These are phyloP conservation scores for Trypanosomatidae sp. DNA, from an alignment of 208 protist species.

Conservation along the genomic window DNA sequence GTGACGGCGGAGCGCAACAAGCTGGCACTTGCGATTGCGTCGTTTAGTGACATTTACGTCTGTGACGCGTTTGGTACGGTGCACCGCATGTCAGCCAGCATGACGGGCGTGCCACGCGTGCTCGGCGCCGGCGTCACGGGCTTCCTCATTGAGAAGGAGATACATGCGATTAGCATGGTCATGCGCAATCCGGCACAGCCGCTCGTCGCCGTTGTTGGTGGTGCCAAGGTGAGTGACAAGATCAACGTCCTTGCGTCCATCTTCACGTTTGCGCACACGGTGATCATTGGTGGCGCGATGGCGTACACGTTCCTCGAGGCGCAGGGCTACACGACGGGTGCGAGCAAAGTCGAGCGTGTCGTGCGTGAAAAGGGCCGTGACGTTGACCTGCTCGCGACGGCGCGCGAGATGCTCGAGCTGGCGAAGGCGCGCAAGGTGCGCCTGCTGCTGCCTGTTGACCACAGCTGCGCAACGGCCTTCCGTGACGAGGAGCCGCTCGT, in stretches of 20 bases:
- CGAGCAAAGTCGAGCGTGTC: slow-evolving; percentile 92
- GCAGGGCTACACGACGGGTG: slow-evolving; percentile 83
- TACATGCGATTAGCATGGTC: slow-evolving; percentile 96
- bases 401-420: slow-evolving; percentile 55
- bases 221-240: slow-evolving; percentile 99
- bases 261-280: slow-evolving; percentile 95
- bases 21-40: slow-evolving; percentile 82
- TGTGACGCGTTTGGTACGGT: slow-evolving; percentile 99
- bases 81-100: slow-evolving; percentile 97
- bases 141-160: slow-evolving; percentile 98
- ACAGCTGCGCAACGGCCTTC: slow-evolving; percentile 93
- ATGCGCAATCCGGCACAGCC: slow-evolving; percentile 79
- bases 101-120: slow-evolving; percentile 82
- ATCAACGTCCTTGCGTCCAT: slow-evolving; percentile 98
- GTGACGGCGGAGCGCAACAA: slow-evolving; percentile 42
- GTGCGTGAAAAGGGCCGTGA: slow-evolving; percentile 71
- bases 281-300: slow-evolving; percentile 99
- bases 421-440: slow-evolving; percentile 92
- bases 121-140: slow-evolving; percentile 93
- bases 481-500: slow-evolving; percentile 55
- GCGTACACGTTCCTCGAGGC: slow-evolving; percentile 97
- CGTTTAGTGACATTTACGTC: slow-evolving; percentile 97
- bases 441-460: slow-evolving; percentile 97
- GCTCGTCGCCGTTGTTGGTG: slow-evolving; percentile 94
- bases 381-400: slow-evolving; percentile 59